These are phyloP conservation scores for Pluteus cervinus DNA, from an alignment of 768 basidiomycete genomes.

Conservation along the genomic window DNA sequence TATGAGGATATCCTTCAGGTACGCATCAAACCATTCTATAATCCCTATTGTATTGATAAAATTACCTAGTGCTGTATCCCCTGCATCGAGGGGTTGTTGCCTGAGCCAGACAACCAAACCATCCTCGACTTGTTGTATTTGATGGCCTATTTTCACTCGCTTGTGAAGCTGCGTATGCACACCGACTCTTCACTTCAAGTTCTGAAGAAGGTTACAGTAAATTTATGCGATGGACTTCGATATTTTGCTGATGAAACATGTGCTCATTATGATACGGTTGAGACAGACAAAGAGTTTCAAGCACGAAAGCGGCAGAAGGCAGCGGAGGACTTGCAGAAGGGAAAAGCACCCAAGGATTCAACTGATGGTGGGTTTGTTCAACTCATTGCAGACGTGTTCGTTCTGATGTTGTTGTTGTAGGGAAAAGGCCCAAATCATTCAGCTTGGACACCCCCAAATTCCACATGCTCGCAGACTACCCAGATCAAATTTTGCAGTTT, in stretches of 20 bases:
- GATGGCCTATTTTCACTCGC: slow-evolving; percentile 7
- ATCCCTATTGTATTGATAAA: too few species aligned
- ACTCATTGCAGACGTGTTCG: too few species aligned
- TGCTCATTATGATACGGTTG: too few species aligned
- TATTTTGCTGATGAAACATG: too few species aligned
- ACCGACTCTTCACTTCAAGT: slow-evolving; percentile 4
- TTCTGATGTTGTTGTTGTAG: too few species aligned
- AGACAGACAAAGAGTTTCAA: too few species aligned
- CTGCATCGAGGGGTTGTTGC: slow-evolving; percentile 25
- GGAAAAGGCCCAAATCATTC: slow-evolving; percentile 1
- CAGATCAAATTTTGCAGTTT: neutral
- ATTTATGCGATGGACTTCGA: too few species aligned
- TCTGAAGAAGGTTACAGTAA: too few species aligned
- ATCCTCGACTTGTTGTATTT: slow-evolving; percentile 8
- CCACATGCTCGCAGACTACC: slow-evolving; percentile 11
- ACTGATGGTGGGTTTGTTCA: too few species aligned
- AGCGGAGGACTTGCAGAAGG: too few species aligned
- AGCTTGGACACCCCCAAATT: slow-evolving; percentile 10
- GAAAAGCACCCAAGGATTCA: too few species aligned
- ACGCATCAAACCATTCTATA: neutral
- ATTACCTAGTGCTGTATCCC: slow-evolving; percentile 25
- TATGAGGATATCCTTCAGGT: slow-evolving; percentile 30
- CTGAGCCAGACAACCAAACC: slow-evolving; percentile 10
- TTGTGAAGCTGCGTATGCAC: slow-evolving; percentile 12
- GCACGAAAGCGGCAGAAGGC: too few species aligned